Conservation (phyloP, 106 monocot species). For the Dioscorea zingiberensis region DNA sequence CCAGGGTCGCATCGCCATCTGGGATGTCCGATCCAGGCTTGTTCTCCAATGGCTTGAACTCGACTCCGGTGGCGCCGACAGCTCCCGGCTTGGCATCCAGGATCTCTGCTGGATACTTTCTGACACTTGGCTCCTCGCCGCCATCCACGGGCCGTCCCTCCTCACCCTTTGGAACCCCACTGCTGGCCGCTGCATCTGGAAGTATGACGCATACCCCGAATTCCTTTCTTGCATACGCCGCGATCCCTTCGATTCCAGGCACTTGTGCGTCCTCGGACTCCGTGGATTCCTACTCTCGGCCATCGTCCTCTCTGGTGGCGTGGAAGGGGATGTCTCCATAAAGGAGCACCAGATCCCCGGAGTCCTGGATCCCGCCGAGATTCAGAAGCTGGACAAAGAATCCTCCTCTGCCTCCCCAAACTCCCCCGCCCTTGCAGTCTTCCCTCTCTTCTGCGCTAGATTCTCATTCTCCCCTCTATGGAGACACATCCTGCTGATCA, state of each 20-base stretch:
- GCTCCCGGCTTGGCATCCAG: slow-evolving; percentile 60
- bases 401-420: slow-evolving; percentile 12
- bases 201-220: slow-evolving; percentile 83
- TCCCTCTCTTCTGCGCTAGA: slow-evolving; percentile 42
- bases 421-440: slow-evolving; percentile 52
- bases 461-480: slow-evolving; percentile 82
- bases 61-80: slow-evolving; percentile 21
- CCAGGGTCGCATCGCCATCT: slow-evolving; percentile 81
- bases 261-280: slow-evolving; percentile 64
- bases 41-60: slow-evolving; percentile 68
- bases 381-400: slow-evolving; percentile 57
- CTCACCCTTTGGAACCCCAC: slow-evolving; percentile 67
- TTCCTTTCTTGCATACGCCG: slow-evolving; percentile 80
- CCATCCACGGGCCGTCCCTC: slow-evolving; percentile 70
- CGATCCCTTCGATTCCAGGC: slow-evolving; percentile 84
- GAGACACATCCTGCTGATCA: slow-evolving; percentile 62
- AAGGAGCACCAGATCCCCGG: slow-evolving; percentile 52
- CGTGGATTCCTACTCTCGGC: slow-evolving; percentile 82
- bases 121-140: slow-evolving; percentile 65
- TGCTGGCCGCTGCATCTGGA: slow-evolving; percentile 77
- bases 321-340: slow-evolving; percentile 28
- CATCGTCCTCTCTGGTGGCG: slow-evolving; percentile 22
- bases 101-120: slow-evolving; percentile 94
- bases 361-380: slow-evolving; percentile 29
- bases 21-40: slow-evolving; percentile 66